Percentiles rank a stretch among this genome's conserved stretches.
These are phyloP conservation scores for Centaurea solstitialis DNA, from an alignment of 129 eudicot species.

Conservation along the genomic window DNA sequence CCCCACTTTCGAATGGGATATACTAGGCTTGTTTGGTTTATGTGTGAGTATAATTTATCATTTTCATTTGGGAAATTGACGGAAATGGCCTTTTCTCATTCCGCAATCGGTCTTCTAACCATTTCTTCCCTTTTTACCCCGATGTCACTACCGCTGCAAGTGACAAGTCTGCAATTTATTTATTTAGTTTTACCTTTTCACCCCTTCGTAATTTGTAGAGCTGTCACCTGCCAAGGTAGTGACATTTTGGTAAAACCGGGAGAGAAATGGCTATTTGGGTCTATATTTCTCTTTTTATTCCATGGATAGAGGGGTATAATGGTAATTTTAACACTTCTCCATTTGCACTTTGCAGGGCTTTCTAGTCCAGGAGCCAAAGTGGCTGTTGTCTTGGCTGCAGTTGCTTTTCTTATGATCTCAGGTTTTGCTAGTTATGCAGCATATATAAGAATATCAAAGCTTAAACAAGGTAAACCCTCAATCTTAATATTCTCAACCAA, in stretches of 20 bases:
- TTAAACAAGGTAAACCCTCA: slow-evolving; percentile 45
- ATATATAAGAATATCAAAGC: slow-evolving; percentile 41
- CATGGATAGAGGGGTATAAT: slow-evolving; percentile 14
- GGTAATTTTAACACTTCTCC: slow-evolving; percentile 21
- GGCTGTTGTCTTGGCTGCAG: slow-evolving; percentile 58
- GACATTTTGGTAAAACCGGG: too few species aligned
- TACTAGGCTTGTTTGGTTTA: not conserved
- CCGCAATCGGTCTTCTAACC: too few species aligned
- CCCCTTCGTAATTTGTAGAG: too few species aligned
- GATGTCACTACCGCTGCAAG: too few species aligned
- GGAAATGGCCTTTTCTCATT: too few species aligned
- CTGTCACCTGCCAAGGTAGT: too few species aligned
- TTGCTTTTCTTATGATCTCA: slow-evolving; percentile 60
- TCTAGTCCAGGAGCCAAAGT: slow-evolving; percentile 46
- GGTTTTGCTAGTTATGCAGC: slow-evolving; percentile 50
- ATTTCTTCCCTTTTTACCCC: too few species aligned
- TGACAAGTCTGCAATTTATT: too few species aligned
- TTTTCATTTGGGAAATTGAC: not conserved
- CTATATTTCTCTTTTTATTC: not conserved
- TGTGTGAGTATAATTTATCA: not conserved
- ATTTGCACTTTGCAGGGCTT: slow-evolving; percentile 47
- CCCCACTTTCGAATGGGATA: too few species aligned
- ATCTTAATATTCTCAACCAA: not conserved
- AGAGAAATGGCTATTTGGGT: not conserved
- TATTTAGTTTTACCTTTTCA: too few species aligned